These are phyloP conservation scores for Anthracocystis panici-leucophaei DNA, from an alignment of 1,284 basidiomycete genomes.

Conservation along the genomic window DNA sequence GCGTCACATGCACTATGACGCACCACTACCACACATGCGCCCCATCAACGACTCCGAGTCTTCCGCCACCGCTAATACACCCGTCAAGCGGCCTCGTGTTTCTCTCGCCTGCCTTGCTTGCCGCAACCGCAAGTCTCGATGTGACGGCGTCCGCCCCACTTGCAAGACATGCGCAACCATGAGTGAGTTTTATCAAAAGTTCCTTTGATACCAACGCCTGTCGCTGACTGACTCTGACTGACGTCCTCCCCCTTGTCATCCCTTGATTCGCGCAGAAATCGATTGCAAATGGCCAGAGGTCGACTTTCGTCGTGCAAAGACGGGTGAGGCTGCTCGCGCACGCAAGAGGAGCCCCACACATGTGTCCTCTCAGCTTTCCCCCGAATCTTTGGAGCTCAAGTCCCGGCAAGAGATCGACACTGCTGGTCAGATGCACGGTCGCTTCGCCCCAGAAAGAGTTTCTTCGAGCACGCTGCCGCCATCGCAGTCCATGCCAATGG, in stretches of 20 bases:
- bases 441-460: not conserved
- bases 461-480: slow-evolving; percentile 10
- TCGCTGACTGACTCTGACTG: not conserved
- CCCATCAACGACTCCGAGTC: slow-evolving; percentile 19
- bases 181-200: slow-evolving; percentile 29
- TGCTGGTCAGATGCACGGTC: slow-evolving; percentile 5
- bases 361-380: slow-evolving; percentile 27
- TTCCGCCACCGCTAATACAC: slow-evolving; percentile 12
- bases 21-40: slow-evolving; percentile 13
- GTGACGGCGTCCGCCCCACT: slow-evolving; percentile 47
- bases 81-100: slow-evolving; percentile 53
- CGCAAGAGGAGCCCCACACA: slow-evolving; percentile 31
- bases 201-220: not conserved
- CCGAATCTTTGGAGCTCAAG: slow-evolving; percentile 20
- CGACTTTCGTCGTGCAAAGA: slow-evolving; percentile 53
- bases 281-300: slow-evolving; percentile 54
- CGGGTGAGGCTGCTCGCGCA: slow-evolving; percentile 34
- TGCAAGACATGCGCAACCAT: slow-evolving; percentile 53
- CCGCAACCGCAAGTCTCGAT: slow-evolving; percentile 53
- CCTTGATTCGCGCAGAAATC: slow-evolving; percentile 24
- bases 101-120: slow-evolving; percentile 49
- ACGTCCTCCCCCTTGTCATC: not conserved
- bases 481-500: slow-evolving; percentile 23
- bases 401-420: slow-evolving; percentile 12
- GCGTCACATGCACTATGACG: slow-evolving; percentile 26